Base-by-base conservation (phyloP, 2,329 filamentous ascomycete genomes). In the Trichoderma gracile region DNA sequence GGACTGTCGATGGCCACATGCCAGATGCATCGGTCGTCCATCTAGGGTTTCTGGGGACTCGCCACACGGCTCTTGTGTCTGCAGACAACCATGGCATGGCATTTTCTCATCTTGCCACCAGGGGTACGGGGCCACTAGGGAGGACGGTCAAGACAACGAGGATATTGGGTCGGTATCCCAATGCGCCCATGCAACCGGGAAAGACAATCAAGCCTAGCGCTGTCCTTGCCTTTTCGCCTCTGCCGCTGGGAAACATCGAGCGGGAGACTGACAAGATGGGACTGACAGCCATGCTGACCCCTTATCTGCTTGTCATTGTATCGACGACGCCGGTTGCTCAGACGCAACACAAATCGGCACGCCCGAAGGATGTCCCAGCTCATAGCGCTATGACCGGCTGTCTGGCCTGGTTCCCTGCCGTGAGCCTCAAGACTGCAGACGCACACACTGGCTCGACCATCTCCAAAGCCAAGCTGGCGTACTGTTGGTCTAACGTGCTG, bases 401-500 rank as follows among this genome's bases (percentile, higher is more conserved):
- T 71, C 78, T 99, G 56, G 93, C 95, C 40, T 99, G 95, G 95
- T 99, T 99, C 73, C 95, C 95, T 2, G 93, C 93, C 2, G 95
- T 99, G 52, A 95, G 91, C 73, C 81, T 99, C 49, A 98, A 98
- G 76, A 85, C 86, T 17, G 84, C 87, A 10, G 88, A 92, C 67
- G 80, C 85, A 1, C 82, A 85, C 53, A 86, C 85, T 0, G 87
- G 86, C 5, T 89, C 87, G 70, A 85, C 88, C 8, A 82, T 89
- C 10, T 93, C 91, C 19, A 89, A 88, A 72, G 90, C 89, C 43
- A 98, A 99, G 76, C 84, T 99, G 19, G 94, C 92, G 0, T 99
- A 99, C 78, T 97, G 93, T 76, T 99, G 95, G 95, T 98, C 95
- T 2, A 98, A 98, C 72, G 87, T 98, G n/a, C 79, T 99, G 68